Conservation (phyloP, 495 filamentous ascomycete genomes). For the Pseudevernia furfuracea region DNA sequence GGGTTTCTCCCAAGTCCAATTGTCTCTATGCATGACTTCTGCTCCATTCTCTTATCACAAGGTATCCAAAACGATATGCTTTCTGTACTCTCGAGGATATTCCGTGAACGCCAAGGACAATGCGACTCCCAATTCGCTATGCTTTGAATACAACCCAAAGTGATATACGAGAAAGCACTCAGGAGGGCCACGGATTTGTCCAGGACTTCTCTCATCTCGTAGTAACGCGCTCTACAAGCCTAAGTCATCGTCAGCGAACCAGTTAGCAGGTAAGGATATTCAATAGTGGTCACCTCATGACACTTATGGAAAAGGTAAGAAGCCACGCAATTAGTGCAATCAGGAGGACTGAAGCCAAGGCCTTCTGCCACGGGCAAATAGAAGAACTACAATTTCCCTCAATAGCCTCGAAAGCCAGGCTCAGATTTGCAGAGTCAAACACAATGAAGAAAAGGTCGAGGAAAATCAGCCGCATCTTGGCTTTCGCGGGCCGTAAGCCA, state of each 20-base stretch:
- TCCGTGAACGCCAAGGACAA: not conserved
- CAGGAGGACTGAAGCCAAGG: constrained; percentile 71
- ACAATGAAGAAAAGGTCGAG: constrained; percentile 94
- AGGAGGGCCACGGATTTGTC: not conserved
- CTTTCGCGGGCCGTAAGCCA: constrained; percentile 69
- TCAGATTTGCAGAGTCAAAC: constrained; percentile 86
- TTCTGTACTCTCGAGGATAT: not conserved
- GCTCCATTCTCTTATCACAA: no score
- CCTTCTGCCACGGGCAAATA: constrained; percentile 65
- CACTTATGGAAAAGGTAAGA: constrained; percentile 79
- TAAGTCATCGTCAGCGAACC: constrained; percentile 23
- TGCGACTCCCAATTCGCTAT: constrained; percentile 9
- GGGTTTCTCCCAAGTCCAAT: no score
- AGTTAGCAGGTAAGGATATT: not conserved
- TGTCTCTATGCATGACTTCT: no score
- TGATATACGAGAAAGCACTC: not conserved
- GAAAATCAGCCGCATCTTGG: constrained; percentile 81
- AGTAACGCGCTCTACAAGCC: constrained; percentile 62
- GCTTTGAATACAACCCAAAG: not conserved
- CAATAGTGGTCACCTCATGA: constrained; percentile 55
- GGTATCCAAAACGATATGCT: not conserved
- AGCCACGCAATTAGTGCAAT: constrained; percentile 84
- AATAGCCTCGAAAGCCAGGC: constrained; percentile 82
- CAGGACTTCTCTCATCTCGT: constrained; percentile 10
- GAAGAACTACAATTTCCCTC: constrained; percentile 54